Base-by-base conservation (phyloP, 345 rosid species). In the Cardamine resedifolia region DNA sequence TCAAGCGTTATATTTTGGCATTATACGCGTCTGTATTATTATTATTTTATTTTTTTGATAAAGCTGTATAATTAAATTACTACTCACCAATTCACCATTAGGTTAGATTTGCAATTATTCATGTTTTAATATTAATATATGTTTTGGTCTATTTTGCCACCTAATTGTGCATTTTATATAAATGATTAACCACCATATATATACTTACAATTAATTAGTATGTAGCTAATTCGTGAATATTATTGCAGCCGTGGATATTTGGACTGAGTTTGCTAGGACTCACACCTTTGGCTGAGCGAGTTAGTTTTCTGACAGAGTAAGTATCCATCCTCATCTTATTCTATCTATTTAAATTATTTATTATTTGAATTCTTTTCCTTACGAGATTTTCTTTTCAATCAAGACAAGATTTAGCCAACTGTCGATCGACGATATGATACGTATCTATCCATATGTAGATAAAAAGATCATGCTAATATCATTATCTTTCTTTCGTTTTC, bases 231-330 rank as follows among this genome's bases (percentile, higher is more conserved):
- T 73, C 2, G 21, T 49, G 53, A 48, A 48, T 65, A 14, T 12
- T n/a, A 49, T n/a, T n/a, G n/a, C 96, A 91, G 99, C 84, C 90
- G 0, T 91, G 86, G 96, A 57, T 95, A 36, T 95, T 95, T 76
- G 96, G 80, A 47, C 76, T 95, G 77, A 95, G 99, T 79, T 66
- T 95, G 75, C 83, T 91, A 24, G 99, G 96, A 67, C 86, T 90
- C 10, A 88, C 89, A 16, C 96, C 98, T 48, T 84, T 95, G 19
- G 99, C 97, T 10, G 97, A 95, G 74, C 88, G 99, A 59, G 89
- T 95, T 82, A 90, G 99, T 84, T 95, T 95, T 76, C 77, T 91
- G 68, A 95, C 99, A 4, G 99, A 91, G 99, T 95, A 87, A 85
- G 96, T 51, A 26, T 5, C 15, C 44, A 63, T 57, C 68, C 64